Conservation (phyloP, 1,139 yeast species). For the Blastobotrys apis region DNA sequence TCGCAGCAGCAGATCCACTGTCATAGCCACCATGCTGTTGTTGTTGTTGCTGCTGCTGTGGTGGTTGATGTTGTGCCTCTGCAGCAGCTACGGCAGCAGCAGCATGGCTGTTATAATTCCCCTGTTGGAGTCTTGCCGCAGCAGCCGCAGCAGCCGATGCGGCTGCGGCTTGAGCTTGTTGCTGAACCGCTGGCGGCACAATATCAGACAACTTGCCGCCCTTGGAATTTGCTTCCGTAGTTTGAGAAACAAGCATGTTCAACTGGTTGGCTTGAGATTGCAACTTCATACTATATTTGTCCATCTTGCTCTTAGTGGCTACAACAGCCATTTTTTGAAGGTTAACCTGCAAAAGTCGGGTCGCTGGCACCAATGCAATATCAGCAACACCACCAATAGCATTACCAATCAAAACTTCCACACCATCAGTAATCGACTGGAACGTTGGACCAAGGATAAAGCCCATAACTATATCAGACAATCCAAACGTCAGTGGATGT, state of each 20-base stretch:
- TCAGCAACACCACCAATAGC: conserved; percentile 28
- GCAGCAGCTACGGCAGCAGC: too few relatives aligned
- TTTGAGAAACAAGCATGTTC: conserved; percentile 4
- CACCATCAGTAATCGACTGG: conserved; percentile 33
- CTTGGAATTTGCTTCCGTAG: background rate
- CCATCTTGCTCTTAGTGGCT: conserved; percentile 19
- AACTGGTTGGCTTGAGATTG: conserved; percentile 6
- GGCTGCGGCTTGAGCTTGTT: background rate
- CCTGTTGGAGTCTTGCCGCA: background rate
- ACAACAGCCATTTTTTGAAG: conserved; percentile 19
- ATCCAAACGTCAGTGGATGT: conserved; percentile 28
- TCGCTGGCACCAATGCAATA: conserved; percentile 21
- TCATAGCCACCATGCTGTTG: background rate
- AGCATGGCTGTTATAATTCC: too few relatives aligned
- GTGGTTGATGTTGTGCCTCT: background rate
- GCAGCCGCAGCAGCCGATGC: background rate
- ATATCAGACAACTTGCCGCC: background rate
- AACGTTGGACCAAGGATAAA: conserved; percentile 31
- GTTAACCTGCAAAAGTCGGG: conserved; percentile 23
- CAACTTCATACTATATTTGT: conserved; percentile 7
- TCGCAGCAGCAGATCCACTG: background rate
- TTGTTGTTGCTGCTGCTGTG: background rate
- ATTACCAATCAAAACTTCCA: conserved; percentile 32
- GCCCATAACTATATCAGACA: conserved; percentile 25
- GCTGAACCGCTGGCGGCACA: background rate